Percentiles rank a stretch among this genome's conserved stretches.
These are phyloP conservation scores for Cryoendolithus antarcticus DNA, from an alignment of 2,329 filamentous ascomycete species.

Conservation along the genomic window DNA sequence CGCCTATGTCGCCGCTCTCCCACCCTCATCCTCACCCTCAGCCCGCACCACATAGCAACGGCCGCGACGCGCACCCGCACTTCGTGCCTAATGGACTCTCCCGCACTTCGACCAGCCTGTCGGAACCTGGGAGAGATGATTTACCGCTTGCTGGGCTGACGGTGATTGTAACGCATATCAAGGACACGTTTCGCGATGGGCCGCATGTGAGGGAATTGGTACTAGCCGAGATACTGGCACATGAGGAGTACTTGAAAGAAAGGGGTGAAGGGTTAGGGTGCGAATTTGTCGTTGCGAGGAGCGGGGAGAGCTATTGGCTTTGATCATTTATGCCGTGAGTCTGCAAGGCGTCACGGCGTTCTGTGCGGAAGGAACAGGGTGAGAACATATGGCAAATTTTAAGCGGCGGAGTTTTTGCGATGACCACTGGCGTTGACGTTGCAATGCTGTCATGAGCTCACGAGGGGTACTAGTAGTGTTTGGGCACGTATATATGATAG, in stretches of 20 bases:
- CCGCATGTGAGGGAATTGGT: constrained; percentile 54
- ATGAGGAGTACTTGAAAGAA: constrained; percentile 39
- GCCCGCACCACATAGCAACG: neutral
- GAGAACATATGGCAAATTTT: too few relatives aligned
- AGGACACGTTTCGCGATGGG: constrained; percentile 69
- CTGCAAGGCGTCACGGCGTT: too few relatives aligned
- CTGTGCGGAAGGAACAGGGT: too few relatives aligned
- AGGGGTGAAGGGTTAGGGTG: constrained; percentile 57
- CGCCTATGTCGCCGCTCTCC: constrained; percentile 11
- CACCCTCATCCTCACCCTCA: constrained; percentile 4
- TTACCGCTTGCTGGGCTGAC: constrained; percentile 57
- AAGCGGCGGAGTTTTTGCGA: too few relatives aligned
- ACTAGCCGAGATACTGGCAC: constrained; percentile 51
- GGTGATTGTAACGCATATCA: constrained; percentile 86
- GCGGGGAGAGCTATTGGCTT: constrained; percentile 48
- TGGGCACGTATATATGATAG: too few relatives aligned
- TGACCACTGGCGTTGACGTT: too few relatives aligned
- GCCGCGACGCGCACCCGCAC: neutral
- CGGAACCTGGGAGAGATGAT: too few relatives aligned
- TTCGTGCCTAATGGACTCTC: constrained; percentile 3
- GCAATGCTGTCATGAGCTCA: too few relatives aligned
- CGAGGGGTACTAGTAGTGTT: too few relatives aligned
- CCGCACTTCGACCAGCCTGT: neutral
- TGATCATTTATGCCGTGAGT: constrained; percentile 12
- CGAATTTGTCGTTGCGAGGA: constrained; percentile 60